phyloP scores from a whole-genome alignment of 1,284 basidiomycete genomes.

The Cerioporus squamosus region DNA sequence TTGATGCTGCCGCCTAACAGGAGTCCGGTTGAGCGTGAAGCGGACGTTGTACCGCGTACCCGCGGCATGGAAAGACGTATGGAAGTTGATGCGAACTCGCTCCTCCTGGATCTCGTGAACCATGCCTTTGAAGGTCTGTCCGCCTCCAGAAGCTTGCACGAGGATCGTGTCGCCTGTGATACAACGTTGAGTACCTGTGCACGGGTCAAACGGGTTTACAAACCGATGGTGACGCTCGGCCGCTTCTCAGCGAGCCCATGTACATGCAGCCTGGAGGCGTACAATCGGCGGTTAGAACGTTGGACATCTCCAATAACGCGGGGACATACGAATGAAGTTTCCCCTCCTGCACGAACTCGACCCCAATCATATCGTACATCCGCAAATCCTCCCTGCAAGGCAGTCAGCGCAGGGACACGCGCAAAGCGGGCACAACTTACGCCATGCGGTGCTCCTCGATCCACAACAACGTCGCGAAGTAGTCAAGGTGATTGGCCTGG shows the following conservation, averaged over 20 bases:
- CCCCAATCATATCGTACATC: slow-evolving; percentile 54
- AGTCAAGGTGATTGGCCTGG: slow-evolving; percentile 44
- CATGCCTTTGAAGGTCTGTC: slow-evolving; percentile 60
- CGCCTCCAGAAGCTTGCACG: slow-evolving; percentile 48
- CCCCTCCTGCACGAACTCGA: slow-evolving; percentile 38
- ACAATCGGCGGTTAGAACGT: background rate
- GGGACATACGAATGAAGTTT: slow-evolving; percentile 49
- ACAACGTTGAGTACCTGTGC: background rate
- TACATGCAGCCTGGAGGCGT: slow-evolving; percentile 49
- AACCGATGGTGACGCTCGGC: slow-evolving; percentile 64
- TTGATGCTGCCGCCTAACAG: slow-evolving; percentile 59
- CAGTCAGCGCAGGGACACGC: background rate
- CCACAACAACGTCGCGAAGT: slow-evolving; percentile 60
- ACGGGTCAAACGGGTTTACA: slow-evolving; percentile 19
- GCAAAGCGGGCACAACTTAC: background rate
- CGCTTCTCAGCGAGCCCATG: slow-evolving; percentile 70
- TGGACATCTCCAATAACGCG: background rate
- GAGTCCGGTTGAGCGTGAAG: slow-evolving; percentile 61
- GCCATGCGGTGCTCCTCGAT: slow-evolving; percentile 52
- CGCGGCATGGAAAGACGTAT: slow-evolving; percentile 44
- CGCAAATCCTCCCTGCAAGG: slow-evolving; percentile 54
- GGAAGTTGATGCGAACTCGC: slow-evolving; percentile 59
- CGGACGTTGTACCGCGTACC: slow-evolving; percentile 49
- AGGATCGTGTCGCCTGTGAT: slow-evolving; percentile 56
- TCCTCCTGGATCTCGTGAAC: slow-evolving; percentile 56